A percentile compares a stretch with the other conserved stretches of the same genome.
phyloP scores from a whole-genome alignment of 345 rosid genomes.

The Melaleuca alternifolia region DNA sequence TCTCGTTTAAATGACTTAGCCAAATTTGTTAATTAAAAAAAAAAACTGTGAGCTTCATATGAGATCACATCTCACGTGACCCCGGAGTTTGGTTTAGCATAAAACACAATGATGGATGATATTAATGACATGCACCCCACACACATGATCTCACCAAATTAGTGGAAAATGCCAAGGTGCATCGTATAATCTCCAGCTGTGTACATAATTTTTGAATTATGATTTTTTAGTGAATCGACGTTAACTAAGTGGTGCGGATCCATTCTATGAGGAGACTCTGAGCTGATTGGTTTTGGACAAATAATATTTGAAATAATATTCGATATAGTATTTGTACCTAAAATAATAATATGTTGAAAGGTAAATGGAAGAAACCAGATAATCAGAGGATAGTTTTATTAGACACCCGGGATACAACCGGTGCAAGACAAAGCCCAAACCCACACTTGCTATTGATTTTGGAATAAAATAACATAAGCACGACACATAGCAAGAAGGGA shows the following conservation, averaged over 20 bases:
- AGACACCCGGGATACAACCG: not conserved
- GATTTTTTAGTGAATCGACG: too few relatives aligned
- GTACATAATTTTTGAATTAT: too few relatives aligned
- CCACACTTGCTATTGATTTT: not conserved
- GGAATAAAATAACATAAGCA: not conserved
- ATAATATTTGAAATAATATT: too few relatives aligned
- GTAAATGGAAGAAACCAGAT: not conserved
- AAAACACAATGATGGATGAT: not conserved
- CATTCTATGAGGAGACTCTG: too few relatives aligned
- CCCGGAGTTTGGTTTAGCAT: not conserved
- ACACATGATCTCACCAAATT: not conserved
- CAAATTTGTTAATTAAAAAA: not conserved
- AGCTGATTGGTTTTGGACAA: too few relatives aligned
- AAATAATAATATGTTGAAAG: not conserved
- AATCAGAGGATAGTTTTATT: not conserved
- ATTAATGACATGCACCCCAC: not conserved
- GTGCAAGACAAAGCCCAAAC: not conserved
- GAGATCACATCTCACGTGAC: not conserved
- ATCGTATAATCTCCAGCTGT: too few relatives aligned
- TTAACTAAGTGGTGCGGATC: too few relatives aligned
- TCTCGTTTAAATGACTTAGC: not conserved
- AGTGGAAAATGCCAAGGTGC: not conserved
- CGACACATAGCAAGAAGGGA: not conserved
- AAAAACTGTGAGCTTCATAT: too few relatives aligned
- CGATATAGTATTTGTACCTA: not conserved